Conservation (phyloP, 139 green algal genomes). For the Gonium pectorale region DNA sequence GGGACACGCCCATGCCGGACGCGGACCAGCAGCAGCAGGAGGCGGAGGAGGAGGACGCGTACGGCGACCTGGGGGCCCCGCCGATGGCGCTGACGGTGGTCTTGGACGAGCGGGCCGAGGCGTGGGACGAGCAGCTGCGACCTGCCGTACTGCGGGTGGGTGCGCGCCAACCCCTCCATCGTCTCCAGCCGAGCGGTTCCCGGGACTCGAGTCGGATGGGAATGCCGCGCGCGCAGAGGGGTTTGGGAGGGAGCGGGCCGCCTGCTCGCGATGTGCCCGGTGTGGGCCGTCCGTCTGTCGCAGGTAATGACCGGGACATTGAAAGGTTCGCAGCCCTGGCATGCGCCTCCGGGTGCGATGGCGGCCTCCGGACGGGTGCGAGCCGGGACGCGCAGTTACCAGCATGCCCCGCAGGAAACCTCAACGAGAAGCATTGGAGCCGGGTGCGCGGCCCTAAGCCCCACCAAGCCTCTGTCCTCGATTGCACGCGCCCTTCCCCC, state of each 20-base stretch:
- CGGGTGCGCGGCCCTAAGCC: no score
- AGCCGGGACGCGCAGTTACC: not conserved
- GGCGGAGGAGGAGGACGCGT: not conserved
- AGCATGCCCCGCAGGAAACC: not conserved
- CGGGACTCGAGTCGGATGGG: not conserved
- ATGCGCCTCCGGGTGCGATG: not conserved
- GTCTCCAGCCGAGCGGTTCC: not conserved
- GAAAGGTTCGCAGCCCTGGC: not conserved
- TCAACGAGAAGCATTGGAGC: not conserved
- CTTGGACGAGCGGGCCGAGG: not conserved
- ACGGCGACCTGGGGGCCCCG: not conserved
- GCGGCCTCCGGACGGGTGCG: no score
- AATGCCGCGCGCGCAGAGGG: not conserved
- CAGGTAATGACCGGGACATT: not conserved
- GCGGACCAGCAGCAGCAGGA: not conserved
- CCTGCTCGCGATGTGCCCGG: not conserved
- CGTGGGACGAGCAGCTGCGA: not conserved
- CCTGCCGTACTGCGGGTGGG: not conserved
- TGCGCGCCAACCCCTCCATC: no score
- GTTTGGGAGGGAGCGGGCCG: not conserved
- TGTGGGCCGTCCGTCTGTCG: not conserved
- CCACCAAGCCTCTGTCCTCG: no score
- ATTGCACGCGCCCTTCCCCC: not conserved
- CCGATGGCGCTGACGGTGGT: conserved; percentile 10
- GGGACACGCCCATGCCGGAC: not conserved